Percentiles rank a stretch among this genome's conserved stretches.
These are phyloP conservation scores for Rhinocladiella similis DNA, from an alignment of 2,329 filamentous ascomycete species.

Conservation along the genomic window DNA sequence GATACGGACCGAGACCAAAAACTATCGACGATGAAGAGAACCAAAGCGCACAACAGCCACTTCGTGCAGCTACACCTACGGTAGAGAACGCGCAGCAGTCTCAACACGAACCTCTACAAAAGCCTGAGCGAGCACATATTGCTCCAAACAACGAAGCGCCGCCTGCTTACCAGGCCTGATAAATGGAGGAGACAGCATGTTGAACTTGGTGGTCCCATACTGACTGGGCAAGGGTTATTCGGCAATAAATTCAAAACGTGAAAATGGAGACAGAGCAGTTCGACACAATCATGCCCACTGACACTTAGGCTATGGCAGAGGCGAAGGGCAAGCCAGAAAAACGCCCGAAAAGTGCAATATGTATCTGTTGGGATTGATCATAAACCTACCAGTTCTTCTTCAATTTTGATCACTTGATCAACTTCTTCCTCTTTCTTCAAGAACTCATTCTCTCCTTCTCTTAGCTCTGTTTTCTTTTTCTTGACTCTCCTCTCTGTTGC, in stretches of 20 bases:
- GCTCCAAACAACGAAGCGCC: not conserved
- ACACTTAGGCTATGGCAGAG: no score
- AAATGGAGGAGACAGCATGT: not conserved
- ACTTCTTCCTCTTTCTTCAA: slow-evolving; percentile 30
- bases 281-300: no score
- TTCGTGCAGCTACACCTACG: not conserved
- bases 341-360: not conserved
- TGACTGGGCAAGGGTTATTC: no score
- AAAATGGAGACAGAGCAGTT: no score
- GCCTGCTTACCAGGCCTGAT: not conserved
- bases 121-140: not conserved
- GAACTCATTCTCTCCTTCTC: slow-evolving; percentile 35
- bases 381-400: slow-evolving; percentile 22
- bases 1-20: not conserved
- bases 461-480: slow-evolving; percentile 35
- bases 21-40: not conserved
- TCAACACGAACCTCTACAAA: not conserved
- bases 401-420: slow-evolving; percentile 31
- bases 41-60: no score
- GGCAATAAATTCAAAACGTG: no score
- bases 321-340: no score
- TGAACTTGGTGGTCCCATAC: no score
- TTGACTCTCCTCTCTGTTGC: slow-evolving; percentile 52
- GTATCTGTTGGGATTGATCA: not conserved
- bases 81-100: not conserved